Evolutionary conservation across 129 eudicot genomes (phyloP), one percentile per base, ranked within the genome.

Genomic region (Artemisia tridentata): DNA sequence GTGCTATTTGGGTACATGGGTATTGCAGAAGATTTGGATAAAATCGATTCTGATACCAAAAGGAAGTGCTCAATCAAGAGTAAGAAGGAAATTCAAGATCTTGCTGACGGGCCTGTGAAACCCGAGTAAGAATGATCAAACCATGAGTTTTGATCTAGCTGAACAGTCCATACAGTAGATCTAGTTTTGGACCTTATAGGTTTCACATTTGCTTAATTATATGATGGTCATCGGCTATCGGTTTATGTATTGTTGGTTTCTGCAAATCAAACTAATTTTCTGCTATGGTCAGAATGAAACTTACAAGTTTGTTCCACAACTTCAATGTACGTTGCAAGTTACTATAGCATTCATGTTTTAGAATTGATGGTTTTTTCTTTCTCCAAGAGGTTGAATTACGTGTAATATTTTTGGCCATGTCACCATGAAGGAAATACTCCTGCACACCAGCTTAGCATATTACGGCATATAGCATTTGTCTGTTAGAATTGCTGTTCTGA

Each of bases 21-120:
- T 49, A 85, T 88, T 50, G 80, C 88, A 0, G 91, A 88, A 76
- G 96, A 88, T 74, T 74, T 85, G 84, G 88, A 88, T 78, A 82
- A 84, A 69, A 77, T 88, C n/a, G 84, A 85, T 68, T 38, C 34
- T 29, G 91, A 85, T 58, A 81, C 85, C 10, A 88, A 73, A 82
- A 80, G 74, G 49, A 81, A 80, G 73, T 83, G 85, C 75, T 65
- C 71, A 2, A 78, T 82, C 16, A 85, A 83, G 86, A 85, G 96
- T 81, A 85, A 85, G 82, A 88, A 76, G 77, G 96, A 85, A 70
- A 88, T 88, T 68, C 83, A 83, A 43, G 91, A 81, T 46, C 23
- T 83, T 48, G 88, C 77, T 19, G 83, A 88, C 65, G 88, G 84
- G 51, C 91, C 91, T 65, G 80, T 86, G 51, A 83, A 80, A 67